Evolutionary conservation across 2,329 filamentous ascomycete genomes (phyloP).

Genomic region (Aspergillus unguis): DNA sequence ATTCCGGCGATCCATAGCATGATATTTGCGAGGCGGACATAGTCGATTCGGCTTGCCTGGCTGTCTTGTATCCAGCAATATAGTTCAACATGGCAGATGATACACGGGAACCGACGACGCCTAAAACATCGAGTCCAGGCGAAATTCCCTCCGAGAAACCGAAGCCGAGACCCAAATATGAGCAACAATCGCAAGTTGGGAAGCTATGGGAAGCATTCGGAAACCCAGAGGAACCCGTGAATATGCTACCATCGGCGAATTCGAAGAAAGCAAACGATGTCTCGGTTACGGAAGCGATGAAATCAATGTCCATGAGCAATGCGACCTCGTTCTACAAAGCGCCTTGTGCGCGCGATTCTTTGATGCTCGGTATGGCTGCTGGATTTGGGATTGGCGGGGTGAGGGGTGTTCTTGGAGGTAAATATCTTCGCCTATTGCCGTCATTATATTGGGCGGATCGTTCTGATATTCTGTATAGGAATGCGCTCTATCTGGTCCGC

Average conservation of each 20-base stretch:
- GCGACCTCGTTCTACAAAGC: slow-evolving; percentile 64
- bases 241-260: slow-evolving; percentile 55
- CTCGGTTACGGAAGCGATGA: slow-evolving; percentile 40
- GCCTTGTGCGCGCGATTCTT: slow-evolving; percentile 78
- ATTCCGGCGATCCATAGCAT: slow-evolving; percentile 6
- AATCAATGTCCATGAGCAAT: slow-evolving; percentile 53
- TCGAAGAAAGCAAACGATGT: slow-evolving; percentile 52
- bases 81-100: slow-evolving; percentile 39
- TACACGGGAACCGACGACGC: slow-evolving; percentile 28
- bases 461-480: slow-evolving; percentile 20
- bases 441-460: neutral
- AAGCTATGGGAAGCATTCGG: slow-evolving; percentile 50
- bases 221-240: slow-evolving; percentile 50
- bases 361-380: slow-evolving; percentile 76
- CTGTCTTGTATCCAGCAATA: neutral
- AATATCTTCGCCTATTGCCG: neutral
- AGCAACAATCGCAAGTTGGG: slow-evolving; percentile 45
- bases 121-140: slow-evolving; percentile 12
- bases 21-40: slow-evolving; percentile 7
- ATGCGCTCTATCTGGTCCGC: slow-evolving; percentile 61
- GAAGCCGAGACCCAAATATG: slow-evolving; percentile 38
- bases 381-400: slow-evolving; percentile 74
- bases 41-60: too few relatives aligned
- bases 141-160: slow-evolving; percentile 19
- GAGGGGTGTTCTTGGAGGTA: slow-evolving; percentile 72